A percentile compares a stretch with the other conserved stretches of the same genome.
Conservation (phyloP, 495 filamentous ascomycete species). For the Aspergillus indologenus region DNA sequence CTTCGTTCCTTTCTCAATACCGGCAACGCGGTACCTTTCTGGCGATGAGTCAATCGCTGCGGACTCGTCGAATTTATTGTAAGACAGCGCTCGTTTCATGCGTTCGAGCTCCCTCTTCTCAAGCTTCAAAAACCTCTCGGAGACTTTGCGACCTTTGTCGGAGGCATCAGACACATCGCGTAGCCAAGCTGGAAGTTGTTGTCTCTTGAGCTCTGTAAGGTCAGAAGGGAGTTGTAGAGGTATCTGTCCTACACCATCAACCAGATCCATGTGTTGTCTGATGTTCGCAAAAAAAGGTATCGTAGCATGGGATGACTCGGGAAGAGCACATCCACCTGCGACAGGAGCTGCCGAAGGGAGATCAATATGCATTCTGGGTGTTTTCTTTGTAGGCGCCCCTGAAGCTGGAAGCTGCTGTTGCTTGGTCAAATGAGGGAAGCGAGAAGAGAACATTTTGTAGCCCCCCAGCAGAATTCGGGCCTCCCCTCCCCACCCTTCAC, state of each 20-base stretch:
- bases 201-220: slow-evolving; percentile 42
- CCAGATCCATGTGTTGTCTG: slow-evolving; percentile 92
- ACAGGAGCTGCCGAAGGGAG: slow-evolving; percentile 66
- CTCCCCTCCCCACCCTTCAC: slow-evolving; percentile 75
- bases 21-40: slow-evolving; percentile 62
- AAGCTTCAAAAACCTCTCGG: slow-evolving; percentile 78
- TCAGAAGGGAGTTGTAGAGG: slow-evolving; percentile 65
- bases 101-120: slow-evolving; percentile 83
- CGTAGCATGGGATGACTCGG: slow-evolving; percentile 58
- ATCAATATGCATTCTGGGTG: slow-evolving; percentile 45
- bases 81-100: slow-evolving; percentile 85
- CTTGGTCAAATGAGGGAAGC: slow-evolving; percentile 45
- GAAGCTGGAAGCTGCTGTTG: slow-evolving; percentile 21
- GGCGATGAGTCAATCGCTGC: slow-evolving; percentile 17
- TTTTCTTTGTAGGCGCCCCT: slow-evolving; percentile 36
- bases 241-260: slow-evolving; percentile 91
- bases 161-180: slow-evolving; percentile 58
- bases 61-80: slow-evolving; percentile 53
- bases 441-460: slow-evolving; percentile 47
- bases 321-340: slow-evolving; percentile 83
- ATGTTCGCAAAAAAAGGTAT: slow-evolving; percentile 98
- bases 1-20: slow-evolving; percentile 90
- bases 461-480: slow-evolving; percentile 67
- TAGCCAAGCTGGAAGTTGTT: slow-evolving; percentile 72
- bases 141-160: slow-evolving; percentile 75